Base-by-base conservation (phyloP, 257 asterid species). In the Parsonsia alboflavescens region DNA sequence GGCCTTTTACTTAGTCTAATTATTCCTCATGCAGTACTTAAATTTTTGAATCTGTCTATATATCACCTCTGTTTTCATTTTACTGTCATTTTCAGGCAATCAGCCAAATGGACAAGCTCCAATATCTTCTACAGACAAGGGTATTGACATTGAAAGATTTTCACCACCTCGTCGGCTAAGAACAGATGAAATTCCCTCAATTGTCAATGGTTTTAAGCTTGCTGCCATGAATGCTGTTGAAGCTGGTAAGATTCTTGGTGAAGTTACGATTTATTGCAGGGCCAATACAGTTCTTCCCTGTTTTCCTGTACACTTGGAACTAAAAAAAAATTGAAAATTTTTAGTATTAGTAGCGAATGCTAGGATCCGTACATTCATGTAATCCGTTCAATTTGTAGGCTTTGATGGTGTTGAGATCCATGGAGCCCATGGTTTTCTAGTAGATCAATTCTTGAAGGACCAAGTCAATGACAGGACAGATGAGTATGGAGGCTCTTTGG, bases 91-190 rank as follows among this genome's bases (percentile, higher is more conserved):
- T 49, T 15, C 68, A 82, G 81, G 61, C 1, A 76, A 52, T 67
- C 83, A 82, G 66, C 85, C 79, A 58, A 79, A 79, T 58, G 75
- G 83, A 65, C 77, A 79, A 58, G 58, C 77, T 78, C 85, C 83
- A 17, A 72, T 82, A 22, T 78, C 85, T 21, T 70, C 77, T 17
- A 78, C 80, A 17, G 81, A 75, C 71, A 82, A 79, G 75, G n/a
- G n/a, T n/a, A n/a, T n/a, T n/a, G n/a, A n/a, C n/a, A n/a, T n/a
- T n/a, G n/a, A n/a, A n/a, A n/a, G 39, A 46, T 76, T 36, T 75
- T 66, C 83, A 9, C 79, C 83, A 0, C 81, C 86, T 26, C 53
- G 78, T 33, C 73, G 75, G 0, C 36, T 82, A 22, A 54, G 41
- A 12, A 73, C 59, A 30, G 75, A 69, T 21, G 86, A 79, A 76